These are phyloP conservation scores for Huntiella bhutanensis DNA, from an alignment of 2,329 filamentous ascomycete genomes.

Conservation along the genomic window DNA sequence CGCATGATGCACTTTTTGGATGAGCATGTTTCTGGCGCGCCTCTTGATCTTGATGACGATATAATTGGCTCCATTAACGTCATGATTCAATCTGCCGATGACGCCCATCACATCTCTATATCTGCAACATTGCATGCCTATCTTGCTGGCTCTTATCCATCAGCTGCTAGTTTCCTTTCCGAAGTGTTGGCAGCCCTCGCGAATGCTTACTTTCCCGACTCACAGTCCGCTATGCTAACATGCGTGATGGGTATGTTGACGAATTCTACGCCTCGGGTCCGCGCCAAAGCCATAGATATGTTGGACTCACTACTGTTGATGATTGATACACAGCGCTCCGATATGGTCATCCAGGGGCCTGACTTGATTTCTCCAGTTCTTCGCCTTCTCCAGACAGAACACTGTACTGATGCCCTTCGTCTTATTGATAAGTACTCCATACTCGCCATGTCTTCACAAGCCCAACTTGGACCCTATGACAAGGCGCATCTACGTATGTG, in stretches of 20 bases:
- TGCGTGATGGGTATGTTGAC: constrained; percentile 84
- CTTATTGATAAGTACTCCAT: constrained; percentile 83
- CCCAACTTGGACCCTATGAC: constrained; percentile 82
- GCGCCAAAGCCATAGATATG: constrained; percentile 80
- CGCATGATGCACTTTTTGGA: constrained; percentile 68
- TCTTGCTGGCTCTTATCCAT: constrained; percentile 44
- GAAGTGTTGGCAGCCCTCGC: constrained; percentile 57
- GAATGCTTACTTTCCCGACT: constrained; percentile 59
- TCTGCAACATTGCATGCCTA: constrained; percentile 52
- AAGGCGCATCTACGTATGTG: constrained; percentile 94
- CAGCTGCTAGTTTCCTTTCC: constrained; percentile 55
- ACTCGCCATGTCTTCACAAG: constrained; percentile 26
- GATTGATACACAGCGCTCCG: constrained; percentile 80
- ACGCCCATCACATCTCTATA: constrained; percentile 48
- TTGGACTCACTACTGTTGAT: constrained; percentile 70
- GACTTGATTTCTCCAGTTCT: constrained; percentile 88
- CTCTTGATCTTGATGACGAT: not conserved
- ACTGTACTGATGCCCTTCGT: constrained; percentile 77
- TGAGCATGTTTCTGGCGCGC: constrained; percentile 23
- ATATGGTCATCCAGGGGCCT: constrained; percentile 77
- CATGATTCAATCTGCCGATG: constrained; percentile 53
- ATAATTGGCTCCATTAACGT: constrained; percentile 46
- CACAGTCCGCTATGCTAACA: constrained; percentile 70
- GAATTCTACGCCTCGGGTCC: constrained; percentile 77
- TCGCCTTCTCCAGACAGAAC: constrained; percentile 76